Base-by-base conservation (phyloP, 2,329 filamentous ascomycete species). In the Cercospora sesami region DNA sequence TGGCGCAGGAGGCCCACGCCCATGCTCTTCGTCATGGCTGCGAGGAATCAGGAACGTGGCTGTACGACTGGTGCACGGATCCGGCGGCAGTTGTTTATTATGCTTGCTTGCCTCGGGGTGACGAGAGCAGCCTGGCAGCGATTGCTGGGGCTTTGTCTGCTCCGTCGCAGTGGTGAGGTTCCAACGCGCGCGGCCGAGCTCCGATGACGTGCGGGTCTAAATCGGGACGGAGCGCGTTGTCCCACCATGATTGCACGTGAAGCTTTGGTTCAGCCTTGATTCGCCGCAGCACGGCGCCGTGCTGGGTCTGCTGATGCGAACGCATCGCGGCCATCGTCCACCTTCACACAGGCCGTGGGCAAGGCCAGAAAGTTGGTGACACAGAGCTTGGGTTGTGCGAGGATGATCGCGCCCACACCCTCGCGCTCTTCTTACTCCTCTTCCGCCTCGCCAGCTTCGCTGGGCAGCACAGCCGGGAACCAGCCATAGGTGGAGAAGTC, bases 401-500 rank as follows among this genome's bases (percentile, higher is more conserved):
- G 36, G 48, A 57, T 33, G 61, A 42, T 61, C 45, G 63, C 66
- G 48, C 48, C 31, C 33, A 62, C 58, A 59, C 45, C 53, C 62
- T 51, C 57, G 9, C 28, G 14, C 65, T 18, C 51, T 33, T n/a
- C 26, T 59, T 48, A 53, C 16, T 65, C 64, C 16, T 69, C 68
- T 36, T 71, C 73, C 58, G 73, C 70, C 58, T 75, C 73, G 18
- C 65, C 70, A 30, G 70, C 72, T 45, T 75, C 74, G 65, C 76
- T 77, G 12, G 77, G 78, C 23, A 81, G 70, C 6, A 72, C 67
- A 57, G 73, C 69, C 9, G 80, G 80, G 65, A 85, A 85, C 84
- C 84, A 86, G 58, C 84, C 84, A 71, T 81, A 85, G 26, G 70
- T 75, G 7, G 69, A 70, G 39, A 85, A 78, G 70, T 84, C 79